Conservation (phyloP, 768 basidiomycete species). For the Lactarius deliciosus region DNA sequence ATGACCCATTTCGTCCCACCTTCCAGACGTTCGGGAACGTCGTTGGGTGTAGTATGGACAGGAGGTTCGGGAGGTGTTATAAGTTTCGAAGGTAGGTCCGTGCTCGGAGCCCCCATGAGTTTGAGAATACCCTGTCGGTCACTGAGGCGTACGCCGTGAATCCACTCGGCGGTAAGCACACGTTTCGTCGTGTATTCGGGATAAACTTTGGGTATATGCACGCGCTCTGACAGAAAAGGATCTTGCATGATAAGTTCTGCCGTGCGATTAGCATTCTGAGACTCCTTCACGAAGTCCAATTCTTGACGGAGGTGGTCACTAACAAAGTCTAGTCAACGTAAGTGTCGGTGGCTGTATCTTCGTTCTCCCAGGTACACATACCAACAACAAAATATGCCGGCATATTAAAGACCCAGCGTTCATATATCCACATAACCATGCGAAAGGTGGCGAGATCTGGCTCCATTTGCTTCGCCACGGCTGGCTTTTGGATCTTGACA, state of each 20-base stretch:
- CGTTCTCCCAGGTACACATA: conserved; percentile 35
- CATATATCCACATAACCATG: conserved; percentile 77
- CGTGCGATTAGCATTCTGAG: conserved; percentile 70
- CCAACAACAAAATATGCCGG: conserved; percentile 81
- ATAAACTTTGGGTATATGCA: conserved; percentile 78
- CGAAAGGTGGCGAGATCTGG: conserved; percentile 75
- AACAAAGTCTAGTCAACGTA: conserved; percentile 55
- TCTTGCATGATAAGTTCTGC: conserved; percentile 67
- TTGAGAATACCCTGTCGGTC: conserved; percentile 56
- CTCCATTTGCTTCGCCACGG: conserved; percentile 80
- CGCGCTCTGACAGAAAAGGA: conserved; percentile 63
- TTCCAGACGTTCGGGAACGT: conserved; percentile 38
- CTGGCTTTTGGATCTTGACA: conserved; percentile 92
- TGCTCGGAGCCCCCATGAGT: conserved; percentile 55
- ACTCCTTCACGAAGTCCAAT: conserved; percentile 80
- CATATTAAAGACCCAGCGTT: conserved; percentile 79
- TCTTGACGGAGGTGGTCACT: conserved; percentile 81
- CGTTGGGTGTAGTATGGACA: conserved; percentile 10
- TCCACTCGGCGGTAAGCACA: conserved; percentile 86
- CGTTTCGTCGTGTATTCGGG: conserved; percentile 69
- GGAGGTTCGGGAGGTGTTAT: conserved; percentile 18
- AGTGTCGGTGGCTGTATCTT: neutral
- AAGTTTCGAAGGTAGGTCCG: conserved; percentile 12
- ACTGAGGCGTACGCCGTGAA: conserved; percentile 70
- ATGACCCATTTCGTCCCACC: conserved; percentile 68